Evolutionary conservation across 176 grass and related monocot species (phyloP), one percentile per base, ranked within the genome.

Genomic region (Rhynchospora tenuis): DNA sequence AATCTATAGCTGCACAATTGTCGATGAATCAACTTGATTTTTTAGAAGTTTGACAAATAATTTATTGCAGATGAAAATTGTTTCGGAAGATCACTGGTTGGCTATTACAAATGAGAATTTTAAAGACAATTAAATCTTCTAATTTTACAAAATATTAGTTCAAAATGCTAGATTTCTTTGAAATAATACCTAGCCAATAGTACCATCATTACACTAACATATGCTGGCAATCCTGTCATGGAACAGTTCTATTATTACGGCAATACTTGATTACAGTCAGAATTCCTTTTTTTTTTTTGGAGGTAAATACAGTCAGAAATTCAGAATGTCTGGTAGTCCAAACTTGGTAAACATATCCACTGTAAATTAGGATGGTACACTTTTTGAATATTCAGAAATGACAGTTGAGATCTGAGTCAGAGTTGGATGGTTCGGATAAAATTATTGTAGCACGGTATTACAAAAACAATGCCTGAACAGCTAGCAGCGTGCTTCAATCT

Each of bases 381-480:
- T 43, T 17, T 68, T 14, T 31, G 42, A 10, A 58, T 58, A 38
- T 38, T 38, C 19, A 58, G 56, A 58, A 58, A 5, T n/a, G 17
- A 58, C 48, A 31, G 73, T 77, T 31, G 50, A 56, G 44, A 77
- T 77, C 50, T 2, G 73, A 77, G 24, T 77, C 73, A 56, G 24
- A 77, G 50, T 77, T 31, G 73, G 13, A 77, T 56, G 10, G 20
- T 55, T 76, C 47, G 11, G 47, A 75, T 15, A 52, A 3, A 48
- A 48, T 24, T 52, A 26, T 10, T 12, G 48, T 51, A 8, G 1
- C 33, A 38, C 33, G 33, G 33, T 38, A 38, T 38, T 22, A 70
- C 66, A 44, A 70, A 70, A 70, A 70, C 44, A 19, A 70, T 46
- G 38, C 38, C 67, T 22, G 67, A 73, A 55, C 73, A 77, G 73